Conservation (phyloP, 345 rosid species). For the Citrus trifoliata region DNA sequence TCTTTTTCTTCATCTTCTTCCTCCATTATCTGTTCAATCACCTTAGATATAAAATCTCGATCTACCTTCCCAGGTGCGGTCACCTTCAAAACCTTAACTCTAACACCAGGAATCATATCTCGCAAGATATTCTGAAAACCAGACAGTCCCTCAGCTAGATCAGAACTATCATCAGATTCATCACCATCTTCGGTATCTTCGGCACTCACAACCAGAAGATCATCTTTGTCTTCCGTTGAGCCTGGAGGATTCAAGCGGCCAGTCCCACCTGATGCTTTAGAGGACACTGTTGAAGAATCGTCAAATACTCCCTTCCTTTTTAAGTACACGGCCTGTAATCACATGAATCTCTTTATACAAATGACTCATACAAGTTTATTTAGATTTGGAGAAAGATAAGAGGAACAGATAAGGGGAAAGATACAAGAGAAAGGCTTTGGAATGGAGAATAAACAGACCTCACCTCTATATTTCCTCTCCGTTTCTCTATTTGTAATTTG, state of each 20-base stretch:
- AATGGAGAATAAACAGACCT: neutral
- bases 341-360: conserved; percentile 18
- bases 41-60: conserved; percentile 80
- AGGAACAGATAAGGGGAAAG: neutral
- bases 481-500: neutral
- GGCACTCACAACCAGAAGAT: conserved; percentile 45
- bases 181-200: conserved; percentile 61
- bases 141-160: conserved; percentile 65
- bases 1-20: conserved; percentile 74
- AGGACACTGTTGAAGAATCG: conserved; percentile 41
- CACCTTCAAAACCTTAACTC: conserved; percentile 86
- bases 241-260: conserved; percentile 43
- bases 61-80: conserved; percentile 71
- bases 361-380: neutral
- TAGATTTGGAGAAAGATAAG: neutral
- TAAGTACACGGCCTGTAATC: conserved; percentile 75
- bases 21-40: conserved; percentile 75
- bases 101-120: conserved; percentile 87
- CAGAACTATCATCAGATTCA: conserved; percentile 64
- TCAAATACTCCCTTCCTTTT: conserved; percentile 49
- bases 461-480: neutral
- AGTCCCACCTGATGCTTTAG: conserved; percentile 37
- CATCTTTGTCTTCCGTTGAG: conserved; percentile 51
- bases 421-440: neutral
- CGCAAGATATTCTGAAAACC: conserved; percentile 67